Conservation (phyloP, 371 early-diverging fungal species). For the Apophysomyces variabilis region DNA sequence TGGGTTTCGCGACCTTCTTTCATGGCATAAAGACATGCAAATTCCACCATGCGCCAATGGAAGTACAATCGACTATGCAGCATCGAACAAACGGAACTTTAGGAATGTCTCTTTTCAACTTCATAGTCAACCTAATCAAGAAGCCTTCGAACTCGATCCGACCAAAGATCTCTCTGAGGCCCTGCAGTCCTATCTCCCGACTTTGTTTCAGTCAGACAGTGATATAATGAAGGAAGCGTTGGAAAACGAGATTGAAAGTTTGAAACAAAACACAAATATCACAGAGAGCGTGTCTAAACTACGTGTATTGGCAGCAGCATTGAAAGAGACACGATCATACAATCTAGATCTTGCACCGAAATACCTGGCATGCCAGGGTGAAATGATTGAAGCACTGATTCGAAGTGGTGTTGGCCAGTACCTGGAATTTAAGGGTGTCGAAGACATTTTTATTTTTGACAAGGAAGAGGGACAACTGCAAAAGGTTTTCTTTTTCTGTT, state of each 20-base stretch:
- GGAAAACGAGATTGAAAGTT: slow-evolving; percentile 15
- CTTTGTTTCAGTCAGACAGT: background rate
- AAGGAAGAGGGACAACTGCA: slow-evolving; percentile 38
- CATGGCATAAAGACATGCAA: slow-evolving; percentile 35
- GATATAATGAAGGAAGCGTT: slow-evolving; percentile 29
- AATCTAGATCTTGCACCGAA: slow-evolving; percentile 85
- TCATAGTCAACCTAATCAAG: background rate
- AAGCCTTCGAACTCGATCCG: background rate
- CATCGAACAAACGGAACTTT: slow-evolving; percentile 24
- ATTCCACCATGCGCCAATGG: background rate
- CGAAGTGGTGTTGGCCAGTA: slow-evolving; percentile 84
- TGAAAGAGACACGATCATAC: slow-evolving; percentile 63
- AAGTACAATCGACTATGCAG: slow-evolving; percentile 19
- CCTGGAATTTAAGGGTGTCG: slow-evolving; percentile 87
- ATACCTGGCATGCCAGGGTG: slow-evolving; percentile 73
- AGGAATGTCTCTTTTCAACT: slow-evolving; percentile 8
- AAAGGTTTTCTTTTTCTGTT: slow-evolving; percentile 24
- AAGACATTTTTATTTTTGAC: slow-evolving; percentile 65
- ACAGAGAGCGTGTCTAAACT: slow-evolving; percentile 26
- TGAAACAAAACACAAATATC: slow-evolving; percentile 12
- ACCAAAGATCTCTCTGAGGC: slow-evolving; percentile 16
- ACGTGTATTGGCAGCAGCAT: slow-evolving; percentile 34
- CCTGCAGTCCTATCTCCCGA: background rate
- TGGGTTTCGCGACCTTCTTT: slow-evolving; percentile 55
- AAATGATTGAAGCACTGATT: slow-evolving; percentile 77